phyloP scores from a whole-genome alignment of 257 asterid species.

The Cordia subcordata region DNA sequence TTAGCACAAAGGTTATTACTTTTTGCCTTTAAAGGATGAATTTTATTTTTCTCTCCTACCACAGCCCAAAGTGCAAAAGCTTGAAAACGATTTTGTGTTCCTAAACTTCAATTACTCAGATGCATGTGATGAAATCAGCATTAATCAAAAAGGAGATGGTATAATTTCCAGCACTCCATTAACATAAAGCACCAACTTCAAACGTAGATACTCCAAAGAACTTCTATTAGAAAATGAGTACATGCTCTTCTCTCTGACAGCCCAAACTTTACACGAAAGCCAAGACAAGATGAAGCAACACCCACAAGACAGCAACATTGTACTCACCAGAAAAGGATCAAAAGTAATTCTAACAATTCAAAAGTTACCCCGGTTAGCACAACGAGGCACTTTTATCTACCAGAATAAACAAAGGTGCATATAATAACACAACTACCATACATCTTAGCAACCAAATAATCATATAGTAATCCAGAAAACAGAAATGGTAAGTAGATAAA shows the following conservation, averaged over 20 bases:
- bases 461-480: too few species aligned
- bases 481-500: too few species aligned
- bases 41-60: too few species aligned
- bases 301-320: conserved; percentile 25
- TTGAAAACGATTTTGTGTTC: neutral
- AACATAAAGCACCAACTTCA: conserved; percentile 12
- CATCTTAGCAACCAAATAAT: neutral
- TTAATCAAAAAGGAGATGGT: conserved; percentile 1
- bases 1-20: neutral
- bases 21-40: neutral
- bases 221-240: conserved; percentile 12
- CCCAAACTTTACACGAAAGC: conserved; percentile 26
- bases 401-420: neutral
- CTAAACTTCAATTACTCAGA: too few species aligned
- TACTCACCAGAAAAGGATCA: neutral
- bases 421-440: neutral
- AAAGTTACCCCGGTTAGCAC: too few species aligned
- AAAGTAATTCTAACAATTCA: neutral
- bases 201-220: conserved; percentile 17
- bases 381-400: too few species aligned
- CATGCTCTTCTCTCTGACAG: conserved; percentile 11
- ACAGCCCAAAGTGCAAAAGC: neutral
- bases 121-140: neutral
- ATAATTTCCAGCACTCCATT: conserved; percentile 11
- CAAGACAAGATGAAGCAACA: conserved; percentile 25